Evolutionary conservation across 2,329 filamentous ascomycete species (phyloP).

Genomic region (Hypoxylon sp.): DNA sequence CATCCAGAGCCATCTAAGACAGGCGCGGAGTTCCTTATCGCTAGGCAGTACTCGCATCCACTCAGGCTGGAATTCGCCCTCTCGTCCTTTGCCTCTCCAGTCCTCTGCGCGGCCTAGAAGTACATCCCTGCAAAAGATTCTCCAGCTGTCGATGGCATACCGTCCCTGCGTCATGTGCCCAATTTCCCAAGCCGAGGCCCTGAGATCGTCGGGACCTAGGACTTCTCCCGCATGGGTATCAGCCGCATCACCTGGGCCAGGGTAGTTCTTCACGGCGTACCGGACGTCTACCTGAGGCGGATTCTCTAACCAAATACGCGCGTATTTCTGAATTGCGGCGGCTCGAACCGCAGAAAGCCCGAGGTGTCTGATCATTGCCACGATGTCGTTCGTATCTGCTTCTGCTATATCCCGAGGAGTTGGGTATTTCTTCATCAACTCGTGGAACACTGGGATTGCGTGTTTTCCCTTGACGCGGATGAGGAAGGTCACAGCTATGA

Average conservation of each 20-base stretch:
- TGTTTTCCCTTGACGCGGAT: constrained; percentile 81
- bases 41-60: constrained; percentile 88
- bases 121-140: constrained; percentile 90
- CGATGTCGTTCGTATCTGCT: constrained; percentile 68
- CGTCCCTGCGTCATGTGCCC: constrained; percentile 85
- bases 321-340: constrained; percentile 76
- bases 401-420: constrained; percentile 72
- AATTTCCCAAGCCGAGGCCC: constrained; percentile 76
- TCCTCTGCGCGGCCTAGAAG: constrained; percentile 74
- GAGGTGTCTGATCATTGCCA: constrained; percentile 74
- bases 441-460: constrained; percentile 81
- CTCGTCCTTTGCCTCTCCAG: constrained; percentile 72
- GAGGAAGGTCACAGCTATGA: constrained; percentile 86
- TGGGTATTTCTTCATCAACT: constrained; percentile 76
- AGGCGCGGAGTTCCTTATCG: constrained; percentile 92
- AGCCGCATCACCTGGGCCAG: constrained; percentile 46
- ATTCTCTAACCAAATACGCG: constrained; percentile 73
- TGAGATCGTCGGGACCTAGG: constrained; percentile 45
- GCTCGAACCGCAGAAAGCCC: constrained; percentile 79
- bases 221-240: constrained; percentile 51
- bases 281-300: constrained; percentile 72
- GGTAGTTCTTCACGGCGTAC: constrained; percentile 66
- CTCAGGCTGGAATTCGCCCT: constrained; percentile 78
- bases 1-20: constrained; percentile 92
- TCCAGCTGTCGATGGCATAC: constrained; percentile 91